Evolutionary conservation across 2,329 filamentous ascomycete genomes (phyloP), one percentile per base, ranked within the genome.

Genomic region (Chrysosphaeria jannelii): DNA sequence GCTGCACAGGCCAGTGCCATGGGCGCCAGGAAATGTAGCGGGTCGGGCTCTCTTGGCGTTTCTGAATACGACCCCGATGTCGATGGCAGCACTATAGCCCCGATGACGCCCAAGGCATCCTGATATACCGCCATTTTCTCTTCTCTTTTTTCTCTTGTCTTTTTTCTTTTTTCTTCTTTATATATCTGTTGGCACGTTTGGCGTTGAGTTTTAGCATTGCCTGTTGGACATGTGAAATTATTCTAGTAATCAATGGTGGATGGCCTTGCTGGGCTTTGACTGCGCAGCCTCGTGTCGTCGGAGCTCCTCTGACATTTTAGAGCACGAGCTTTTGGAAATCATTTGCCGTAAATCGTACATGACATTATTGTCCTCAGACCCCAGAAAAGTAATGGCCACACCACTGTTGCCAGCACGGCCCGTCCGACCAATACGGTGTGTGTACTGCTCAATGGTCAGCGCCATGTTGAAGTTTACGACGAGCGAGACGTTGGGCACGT

Each of bases 381-480:
- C 81, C 37, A 93, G 45, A 52, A 97, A 97, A 0, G 85, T 97
- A 31, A 97, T 85, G 3, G 85, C 74, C 23, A 90, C 67, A 67
- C 85, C 85, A 34, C 62, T 79, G 60, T 93, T 93, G 30, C 85
- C 85, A 3, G 85, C 85, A 65, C 85, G 71, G 54, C 85, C 85
- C 2, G 85, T 97, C 49, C 85, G 70, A 44, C 85, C 85, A 37
- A 97, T 71, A 49, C 85, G 68, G 53, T 97, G 85, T 3, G 81
- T 93, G 43, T 97, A 97, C 39, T 63, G 70, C 48, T 97, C 85
- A 34, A 97, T 93, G 34, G 55, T 76, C 8, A 50, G 65, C 1
- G 85, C 71, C 85, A 97, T 93, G 53, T 93, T 97, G 60, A 93
- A 97, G 51, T 97, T 97, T 41, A 97, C 58, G 27, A 97, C 85